Conservation (phyloP, 345 rosid genomes). For the Melastoma malabathricum region DNA sequence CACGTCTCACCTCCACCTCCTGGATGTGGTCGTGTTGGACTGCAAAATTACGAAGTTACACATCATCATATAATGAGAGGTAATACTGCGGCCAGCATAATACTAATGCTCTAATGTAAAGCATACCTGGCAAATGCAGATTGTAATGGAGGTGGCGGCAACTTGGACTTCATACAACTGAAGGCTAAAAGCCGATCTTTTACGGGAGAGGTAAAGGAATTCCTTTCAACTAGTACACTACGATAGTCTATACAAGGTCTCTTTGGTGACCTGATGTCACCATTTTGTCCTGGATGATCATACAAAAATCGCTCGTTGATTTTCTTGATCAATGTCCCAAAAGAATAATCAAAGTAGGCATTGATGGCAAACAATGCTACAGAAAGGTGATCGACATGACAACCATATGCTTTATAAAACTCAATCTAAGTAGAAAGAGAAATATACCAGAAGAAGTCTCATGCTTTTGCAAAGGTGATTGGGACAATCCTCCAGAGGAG, state of each 20-base stretch:
- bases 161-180: conserved; percentile 46
- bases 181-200: conserved; percentile 60
- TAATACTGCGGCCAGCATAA: background rate
- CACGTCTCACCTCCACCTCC: conserved; percentile 99
- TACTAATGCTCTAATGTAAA: background rate
- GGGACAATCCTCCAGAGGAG: conserved; percentile 28
- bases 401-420: background rate
- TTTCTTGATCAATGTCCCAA: no score
- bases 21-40: conserved; percentile 90
- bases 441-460: conserved; percentile 41
- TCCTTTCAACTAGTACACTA: conserved; percentile 83
- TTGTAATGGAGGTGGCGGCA: conserved; percentile 55
- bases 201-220: conserved; percentile 63
- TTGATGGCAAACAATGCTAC: no score
- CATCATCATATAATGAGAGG: conserved; percentile 3
- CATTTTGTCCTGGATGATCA: conserved; percentile 65
- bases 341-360: no score
- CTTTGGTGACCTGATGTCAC: conserved; percentile 71
- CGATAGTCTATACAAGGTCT: conserved; percentile 49
- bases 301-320: no score
- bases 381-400: background rate
- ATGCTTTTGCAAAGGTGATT: conserved; percentile 36
- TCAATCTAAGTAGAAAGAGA: background rate
- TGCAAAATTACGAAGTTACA: conserved; percentile 14
- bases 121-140: conserved; percentile 77